Conservation (phyloP, 2,329 filamentous ascomycete species). For the Fusarium sp. region DNA sequence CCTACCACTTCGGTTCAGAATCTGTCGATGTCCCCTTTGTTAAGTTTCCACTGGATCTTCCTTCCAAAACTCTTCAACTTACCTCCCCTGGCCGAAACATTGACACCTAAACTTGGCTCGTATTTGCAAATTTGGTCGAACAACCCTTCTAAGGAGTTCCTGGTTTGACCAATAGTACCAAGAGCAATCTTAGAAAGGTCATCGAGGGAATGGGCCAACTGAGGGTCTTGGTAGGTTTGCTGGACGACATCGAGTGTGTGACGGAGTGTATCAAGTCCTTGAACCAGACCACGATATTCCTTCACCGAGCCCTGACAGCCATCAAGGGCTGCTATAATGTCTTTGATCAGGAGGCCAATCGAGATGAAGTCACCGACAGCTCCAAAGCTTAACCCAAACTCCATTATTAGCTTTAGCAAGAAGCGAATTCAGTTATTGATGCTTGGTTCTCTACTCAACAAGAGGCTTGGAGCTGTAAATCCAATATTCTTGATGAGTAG, state of each 20-base stretch:
- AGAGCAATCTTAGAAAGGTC: fast-evolving
- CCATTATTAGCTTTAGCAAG: not conserved
- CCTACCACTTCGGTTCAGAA: not conserved
- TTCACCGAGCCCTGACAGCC: not conserved
- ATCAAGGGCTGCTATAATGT: not conserved
- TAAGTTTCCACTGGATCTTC: not conserved
- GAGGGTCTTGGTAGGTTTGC: not conserved
- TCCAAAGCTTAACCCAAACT: not conserved
- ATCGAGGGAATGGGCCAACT: not conserved
- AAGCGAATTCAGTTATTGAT: not conserved
- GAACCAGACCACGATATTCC: not conserved
- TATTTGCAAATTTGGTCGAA: not conserved
- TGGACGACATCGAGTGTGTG: not conserved
- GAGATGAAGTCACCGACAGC: not conserved
- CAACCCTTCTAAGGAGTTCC: not conserved
- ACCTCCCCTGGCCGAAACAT: fast-evolving
- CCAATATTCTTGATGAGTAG: not conserved
- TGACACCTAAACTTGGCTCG: not conserved
- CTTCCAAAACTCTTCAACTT: not conserved
- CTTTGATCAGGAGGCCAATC: not conserved
- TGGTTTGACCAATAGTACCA: not conserved
- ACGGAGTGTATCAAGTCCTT: not conserved
- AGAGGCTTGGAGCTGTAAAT: too few species aligned
- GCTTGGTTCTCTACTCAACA: too few species aligned
- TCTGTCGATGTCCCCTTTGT: not conserved